Evolutionary conservation across 164 flowering plant genomes (phyloP), one percentile per base, ranked within the genome.

Genomic region (Vitis riparia): DNA sequence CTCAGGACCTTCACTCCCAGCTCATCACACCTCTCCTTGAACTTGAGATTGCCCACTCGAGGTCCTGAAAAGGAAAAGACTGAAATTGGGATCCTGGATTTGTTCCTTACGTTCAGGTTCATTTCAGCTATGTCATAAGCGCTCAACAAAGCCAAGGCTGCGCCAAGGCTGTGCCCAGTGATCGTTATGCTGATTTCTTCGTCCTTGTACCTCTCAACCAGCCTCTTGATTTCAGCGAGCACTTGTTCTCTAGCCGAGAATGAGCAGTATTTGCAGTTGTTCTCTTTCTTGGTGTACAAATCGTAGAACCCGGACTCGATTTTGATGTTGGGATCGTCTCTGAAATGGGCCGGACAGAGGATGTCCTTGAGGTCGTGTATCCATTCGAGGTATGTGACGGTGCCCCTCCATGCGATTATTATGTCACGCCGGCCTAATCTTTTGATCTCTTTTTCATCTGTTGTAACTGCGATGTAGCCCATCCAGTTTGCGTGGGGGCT

Each of bases 401-500:
- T 92, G 62, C 98, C 95, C 15, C 98, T 68, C 94, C 94, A 93
- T 0, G 93, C 85, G 3, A 93, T 62, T 11, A 86, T 76, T 19
- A 91, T 86, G 57, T 93, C 94, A 1, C 97, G 78, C 4, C 98
- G 80, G 7, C 98, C 98, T 0, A 89, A 74, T 49, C 90, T 71
- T 13, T 62, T 66, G 68, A 83, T 72, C 79, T 78, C 88, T 1
- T 79, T 80, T 12, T 80, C 86, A 55, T 88, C 84, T 12, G 79
- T 77, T 14, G 89, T 52, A 11, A 90, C 92, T 0, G 98, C 93
- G 0, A 93, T 83, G 72, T 89, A 93, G 44, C 97, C 98, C 85
- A 91, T 89, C 97, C 97, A 93, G 70, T 91, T 93, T 1, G 97
- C 91, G 48, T 88, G 83, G n/a, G 66, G 68, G 80, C 94, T 89